Base-by-base conservation (phyloP, 164 flowering plant genomes). In the Aristolochia californica region DNA sequence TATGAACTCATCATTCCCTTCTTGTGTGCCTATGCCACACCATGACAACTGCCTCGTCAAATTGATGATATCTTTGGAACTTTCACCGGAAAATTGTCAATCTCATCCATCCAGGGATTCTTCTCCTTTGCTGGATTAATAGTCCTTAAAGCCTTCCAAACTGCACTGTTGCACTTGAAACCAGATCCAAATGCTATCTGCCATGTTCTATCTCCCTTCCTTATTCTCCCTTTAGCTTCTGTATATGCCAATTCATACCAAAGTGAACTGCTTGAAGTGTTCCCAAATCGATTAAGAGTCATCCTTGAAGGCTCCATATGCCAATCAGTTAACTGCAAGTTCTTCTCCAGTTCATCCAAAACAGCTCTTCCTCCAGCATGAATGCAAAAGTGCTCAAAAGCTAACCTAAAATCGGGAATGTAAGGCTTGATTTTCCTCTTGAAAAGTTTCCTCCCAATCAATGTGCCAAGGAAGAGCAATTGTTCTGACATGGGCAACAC, bases 281-380 rank as follows among this genome's bases (percentile, higher is more conserved):
- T 84, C 18, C 91, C 91, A 51, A 82, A 84, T 10, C 86, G 72
- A 60, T 76, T 24, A 8, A 84, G 81, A 0, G 88, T 84, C 91
- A 84, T 84, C 70, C 91, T 76, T 9, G 95, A 87, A 13, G 95
- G 95, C 53, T 87, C 88, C 88, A 87, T 87, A 47, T 87, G 84
- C 91, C 95, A 81, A 27, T 83, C 85, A 0, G 87, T 71, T 7
- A 83, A 74, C 72, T 84, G 81, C 70, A 84, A 62, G 59, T 87
- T 87, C 70, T 83, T 87, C 73, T 87, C 85, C 61, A 87, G 61
- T 58, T 84, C 95, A 72, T 87, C 95, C 53, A 87, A 71, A 48
- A 87, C 95, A 14, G 95, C 91, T 75, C 89, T 83, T 48, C 95
- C 95, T n/a, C 95, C 95, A 13, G 95, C 90, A 62, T 87, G 95